Conservation (phyloP, 164 flowering plant species). For the Santalum album region DNA sequence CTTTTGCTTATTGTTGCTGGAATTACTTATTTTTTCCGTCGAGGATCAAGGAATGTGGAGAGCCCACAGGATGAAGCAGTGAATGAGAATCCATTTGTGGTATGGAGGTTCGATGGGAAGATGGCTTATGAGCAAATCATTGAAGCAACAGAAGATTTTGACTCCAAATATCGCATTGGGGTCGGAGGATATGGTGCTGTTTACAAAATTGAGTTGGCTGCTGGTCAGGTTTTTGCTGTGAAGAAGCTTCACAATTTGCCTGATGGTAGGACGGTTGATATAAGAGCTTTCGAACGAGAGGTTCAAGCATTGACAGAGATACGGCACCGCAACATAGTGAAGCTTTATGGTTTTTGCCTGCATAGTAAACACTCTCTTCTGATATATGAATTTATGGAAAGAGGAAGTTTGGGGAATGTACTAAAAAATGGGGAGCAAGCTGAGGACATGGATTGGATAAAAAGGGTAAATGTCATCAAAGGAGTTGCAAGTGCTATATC, state of each 20-base stretch:
- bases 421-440: neutral
- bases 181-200: neutral
- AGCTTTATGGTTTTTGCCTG: neutral
- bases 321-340: neutral
- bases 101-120: neutral
- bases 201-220: neutral
- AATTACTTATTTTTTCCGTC: neutral
- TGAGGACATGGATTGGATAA: neutral
- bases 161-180: neutral
- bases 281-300: neutral
- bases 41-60: neutral
- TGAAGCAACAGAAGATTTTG: neutral
- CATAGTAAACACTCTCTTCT: neutral
- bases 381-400: neutral
- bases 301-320: neutral
- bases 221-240: neutral
- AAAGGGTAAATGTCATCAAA: neutral
- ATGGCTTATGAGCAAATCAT: neutral
- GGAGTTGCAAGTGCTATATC: neutral
- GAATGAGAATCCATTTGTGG: neutral
- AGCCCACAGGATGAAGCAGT: neutral
- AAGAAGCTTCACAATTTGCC: neutral
- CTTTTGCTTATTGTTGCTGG: neutral
- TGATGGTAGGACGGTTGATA: neutral
- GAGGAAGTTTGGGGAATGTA: neutral